Percentiles rank a stretch among this genome's conserved stretches.
phyloP scores from a whole-genome alignment of 768 basidiomycete genomes.

The Pleurotus ostreatus region DNA sequence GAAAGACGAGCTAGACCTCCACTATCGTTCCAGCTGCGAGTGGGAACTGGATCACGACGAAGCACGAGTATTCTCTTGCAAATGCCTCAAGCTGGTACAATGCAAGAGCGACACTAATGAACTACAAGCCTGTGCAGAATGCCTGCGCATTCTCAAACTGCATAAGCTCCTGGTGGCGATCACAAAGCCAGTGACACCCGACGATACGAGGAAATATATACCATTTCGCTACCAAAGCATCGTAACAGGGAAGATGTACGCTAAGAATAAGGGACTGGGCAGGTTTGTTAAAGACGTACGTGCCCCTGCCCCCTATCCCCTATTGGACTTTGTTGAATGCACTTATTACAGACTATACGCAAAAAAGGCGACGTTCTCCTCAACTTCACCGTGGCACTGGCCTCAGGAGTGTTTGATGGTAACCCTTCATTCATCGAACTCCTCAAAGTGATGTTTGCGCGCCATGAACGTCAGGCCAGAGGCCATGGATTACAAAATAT shows the following conservation, averaged over 20 bases:
- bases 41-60: not conserved
- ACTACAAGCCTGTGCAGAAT: not conserved
- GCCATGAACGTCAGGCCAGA: constrained; percentile 13
- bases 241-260: not conserved
- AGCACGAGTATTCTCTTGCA: not conserved
- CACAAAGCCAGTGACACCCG: not conserved
- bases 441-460: constrained; percentile 16
- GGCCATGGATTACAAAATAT: constrained; percentile 25
- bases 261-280: not conserved
- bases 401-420: not conserved
- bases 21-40: not conserved
- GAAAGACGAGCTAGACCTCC: not conserved
- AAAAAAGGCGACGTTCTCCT: not conserved
- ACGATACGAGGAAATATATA: not conserved
- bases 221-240: not conserved
- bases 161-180: not conserved
- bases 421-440: constrained; percentile 18
- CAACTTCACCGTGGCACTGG: not conserved
- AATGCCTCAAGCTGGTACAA: not conserved
- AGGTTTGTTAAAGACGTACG: not conserved
- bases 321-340: not conserved
- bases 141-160: not conserved
- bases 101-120: not conserved
- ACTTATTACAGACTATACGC: not conserved
- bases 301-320: not conserved